A percentile compares a stretch with the other conserved stretches of the same genome.
These are phyloP conservation scores for Maudiozyma turicensis DNA, from an alignment of 805 yeast genomes.

Conservation along the genomic window DNA sequence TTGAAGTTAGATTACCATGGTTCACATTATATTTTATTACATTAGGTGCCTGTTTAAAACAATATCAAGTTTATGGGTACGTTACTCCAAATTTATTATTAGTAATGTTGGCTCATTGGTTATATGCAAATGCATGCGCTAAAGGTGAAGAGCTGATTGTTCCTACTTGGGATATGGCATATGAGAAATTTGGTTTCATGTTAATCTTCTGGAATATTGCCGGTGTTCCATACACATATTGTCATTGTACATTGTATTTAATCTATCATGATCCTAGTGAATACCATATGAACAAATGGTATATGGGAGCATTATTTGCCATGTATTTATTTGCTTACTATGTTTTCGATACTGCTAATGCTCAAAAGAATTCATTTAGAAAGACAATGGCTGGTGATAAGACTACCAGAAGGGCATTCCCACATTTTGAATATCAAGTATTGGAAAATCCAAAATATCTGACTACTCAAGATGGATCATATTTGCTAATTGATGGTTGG, in stretches of 20 bases:
- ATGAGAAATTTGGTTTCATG: constrained; percentile 98
- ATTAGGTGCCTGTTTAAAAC: constrained; percentile 64
- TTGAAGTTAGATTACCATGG: constrained; percentile 97
- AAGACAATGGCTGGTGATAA: constrained; percentile 72
- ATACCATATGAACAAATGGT: constrained; percentile 59
- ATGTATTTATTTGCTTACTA: constrained; percentile 67
- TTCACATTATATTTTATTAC: constrained; percentile 73
- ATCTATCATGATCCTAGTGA: constrained; percentile 76
- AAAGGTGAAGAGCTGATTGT: constrained; percentile 96
- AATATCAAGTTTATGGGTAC: constrained; percentile 70
- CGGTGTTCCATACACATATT: constrained; percentile 96
- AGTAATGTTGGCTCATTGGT: constrained; percentile 76
- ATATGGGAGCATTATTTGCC: constrained; percentile 46
- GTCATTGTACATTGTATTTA: constrained; percentile 81
- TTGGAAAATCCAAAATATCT: constrained; percentile 77
- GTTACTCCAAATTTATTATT: constrained; percentile 67
- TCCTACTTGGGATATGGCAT: constrained; percentile 99
- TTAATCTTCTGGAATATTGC: constrained; percentile 97
- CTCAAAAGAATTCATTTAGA: constrained; percentile 90
- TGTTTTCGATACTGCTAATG: constrained; percentile 89
- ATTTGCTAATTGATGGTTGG: constrained; percentile 88
- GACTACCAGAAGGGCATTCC: constrained; percentile 75
- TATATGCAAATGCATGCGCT: constrained; percentile 92
- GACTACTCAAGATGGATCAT: constrained; percentile 74
- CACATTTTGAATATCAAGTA: constrained; percentile 78